A percentile compares a stretch with the other conserved stretches of the same genome.
These are phyloP conservation scores for Lycium barbarum DNA, from an alignment of 257 asterid genomes.

Conservation along the genomic window DNA sequence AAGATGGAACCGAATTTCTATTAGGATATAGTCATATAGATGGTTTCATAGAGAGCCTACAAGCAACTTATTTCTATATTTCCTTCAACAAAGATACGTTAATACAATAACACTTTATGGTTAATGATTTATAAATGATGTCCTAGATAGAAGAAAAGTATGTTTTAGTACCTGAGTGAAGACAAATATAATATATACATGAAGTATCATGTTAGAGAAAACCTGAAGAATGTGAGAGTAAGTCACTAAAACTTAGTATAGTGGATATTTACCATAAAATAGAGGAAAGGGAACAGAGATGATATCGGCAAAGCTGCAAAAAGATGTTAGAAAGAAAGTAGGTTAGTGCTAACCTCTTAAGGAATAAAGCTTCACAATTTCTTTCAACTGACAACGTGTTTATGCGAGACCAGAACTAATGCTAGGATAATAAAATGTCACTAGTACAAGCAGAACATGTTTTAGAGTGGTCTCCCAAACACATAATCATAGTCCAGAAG, in stretches of 20 bases:
- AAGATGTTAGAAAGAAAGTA: constrained; percentile 20
- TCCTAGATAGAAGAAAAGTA: too few species aligned
- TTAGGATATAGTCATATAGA: too few species aligned
- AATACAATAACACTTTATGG: too few species aligned
- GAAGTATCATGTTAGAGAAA: too few species aligned
- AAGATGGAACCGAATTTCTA: background rate
- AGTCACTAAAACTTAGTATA: background rate
- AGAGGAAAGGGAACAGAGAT: constrained; percentile 83
- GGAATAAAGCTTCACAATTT: background rate
- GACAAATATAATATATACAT: too few species aligned
- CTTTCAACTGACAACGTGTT: background rate
- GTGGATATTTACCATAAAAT: constrained; percentile 68
- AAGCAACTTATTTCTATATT: too few species aligned
- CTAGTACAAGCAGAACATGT: background rate
- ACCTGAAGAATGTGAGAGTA: too few species aligned
- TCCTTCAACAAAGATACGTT: too few species aligned
- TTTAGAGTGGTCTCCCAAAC: background rate
- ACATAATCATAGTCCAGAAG: background rate
- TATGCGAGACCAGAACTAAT: background rate
- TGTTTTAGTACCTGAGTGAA: too few species aligned
- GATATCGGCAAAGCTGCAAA: constrained; percentile 73
- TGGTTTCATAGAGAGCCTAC: too few species aligned
- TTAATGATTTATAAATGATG: too few species aligned
- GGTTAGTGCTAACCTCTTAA: background rate
- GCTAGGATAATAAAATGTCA: background rate